Evolutionary conservation across 106 monocot genomes (phyloP), one percentile per base, ranked within the genome.

Genomic region (Iris macrosiphon): DNA sequence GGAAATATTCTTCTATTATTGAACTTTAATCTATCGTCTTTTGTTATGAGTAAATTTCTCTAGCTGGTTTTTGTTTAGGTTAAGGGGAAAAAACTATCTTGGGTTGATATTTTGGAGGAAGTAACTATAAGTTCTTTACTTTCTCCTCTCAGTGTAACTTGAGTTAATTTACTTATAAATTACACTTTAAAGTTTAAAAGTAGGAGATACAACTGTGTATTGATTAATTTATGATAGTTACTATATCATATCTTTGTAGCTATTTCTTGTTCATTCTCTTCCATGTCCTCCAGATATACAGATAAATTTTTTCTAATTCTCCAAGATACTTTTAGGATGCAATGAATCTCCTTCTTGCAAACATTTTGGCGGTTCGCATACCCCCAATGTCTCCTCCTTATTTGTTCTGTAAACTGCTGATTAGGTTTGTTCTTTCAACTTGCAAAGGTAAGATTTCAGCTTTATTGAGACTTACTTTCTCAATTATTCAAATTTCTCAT

Each of bases 21-120:
- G n/a, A n/a, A n/a, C n/a, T n/a, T n/a, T n/a, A n/a, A n/a, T n/a
- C n/a, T n/a, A n/a, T n/a, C n/a, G n/a, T n/a, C n/a, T n/a, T n/a
- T n/a, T n/a, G n/a, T n/a, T n/a, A n/a, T n/a, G n/a, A n/a, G n/a
- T n/a, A n/a, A n/a, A n/a, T n/a, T n/a, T n/a, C n/a, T n/a, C n/a
- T n/a, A n/a, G n/a, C n/a, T 57, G n/a, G 33, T 45, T 42, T 45
- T 59, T 35, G 14, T 52, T 20, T 59, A 96, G 95, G 79, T 65
- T 89, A 65, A 79, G 89, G 59, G 95, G 86, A 65, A 96, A 89
- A 85, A 86, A 45, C 40, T 96, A 41, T 73, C 95, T 12, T 96
- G 89, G 95, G 95, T 89, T 14, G 89, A 96, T 80, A 86, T 96
- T 55, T 96, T 96, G 70, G 95, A 96, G 63, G 95, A 92, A 65